A percentile compares a stretch with the other conserved stretches of the same genome.
Evolutionary conservation across 805 yeast genomes (phyloP).

Genomic region (Zygosaccharomyces pseudorouxii): DNA sequence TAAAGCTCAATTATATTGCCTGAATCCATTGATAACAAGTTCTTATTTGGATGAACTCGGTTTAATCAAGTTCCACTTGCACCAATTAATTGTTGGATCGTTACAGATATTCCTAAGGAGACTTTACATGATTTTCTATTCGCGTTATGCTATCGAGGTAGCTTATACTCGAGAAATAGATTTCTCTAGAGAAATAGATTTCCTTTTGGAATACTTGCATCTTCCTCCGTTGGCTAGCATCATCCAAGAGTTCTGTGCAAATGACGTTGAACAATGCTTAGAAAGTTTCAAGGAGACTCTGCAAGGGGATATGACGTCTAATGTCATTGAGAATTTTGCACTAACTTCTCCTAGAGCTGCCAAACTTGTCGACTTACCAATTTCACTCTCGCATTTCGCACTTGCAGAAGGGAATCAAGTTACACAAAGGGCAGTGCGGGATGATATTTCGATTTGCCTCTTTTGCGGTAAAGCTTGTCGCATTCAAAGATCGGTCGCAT

Average conservation of each 20-base stretch:
- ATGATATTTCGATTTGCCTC: slow-evolving; percentile 81
- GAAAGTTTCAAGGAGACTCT: background rate
- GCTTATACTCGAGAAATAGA: background rate
- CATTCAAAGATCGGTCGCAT: slow-evolving; percentile 51
- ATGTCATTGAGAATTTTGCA: background rate
- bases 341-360: slow-evolving; percentile 44
- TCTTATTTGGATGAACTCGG: background rate
- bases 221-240: slow-evolving; percentile 3
- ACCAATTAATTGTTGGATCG: slow-evolving; percentile 12
- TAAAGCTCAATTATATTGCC: background rate
- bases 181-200: slow-evolving; percentile 2
- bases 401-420: slow-evolving; percentile 42
- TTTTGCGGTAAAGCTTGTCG: slow-evolving; percentile 71
- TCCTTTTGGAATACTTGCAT: slow-evolving; percentile 1
- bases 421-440: slow-evolving; percentile 36
- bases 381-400: slow-evolving; percentile 52
- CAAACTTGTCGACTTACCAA: slow-evolving; percentile 60
- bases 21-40: slow-evolving; percentile 2
- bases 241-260: slow-evolving; percentile 3
- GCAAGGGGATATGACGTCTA: background rate
- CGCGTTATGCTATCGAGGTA: slow-evolving; percentile 13
- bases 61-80: slow-evolving; percentile 5
- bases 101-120: slow-evolving; percentile 21
- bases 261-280: slow-evolving; percentile 2
- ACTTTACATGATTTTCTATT: slow-evolving; percentile 13